Percentiles rank a stretch among this genome's conserved stretches.
Conservation (phyloP, 2,329 filamentous ascomycete genomes). For the Pezicula rhizophila region DNA sequence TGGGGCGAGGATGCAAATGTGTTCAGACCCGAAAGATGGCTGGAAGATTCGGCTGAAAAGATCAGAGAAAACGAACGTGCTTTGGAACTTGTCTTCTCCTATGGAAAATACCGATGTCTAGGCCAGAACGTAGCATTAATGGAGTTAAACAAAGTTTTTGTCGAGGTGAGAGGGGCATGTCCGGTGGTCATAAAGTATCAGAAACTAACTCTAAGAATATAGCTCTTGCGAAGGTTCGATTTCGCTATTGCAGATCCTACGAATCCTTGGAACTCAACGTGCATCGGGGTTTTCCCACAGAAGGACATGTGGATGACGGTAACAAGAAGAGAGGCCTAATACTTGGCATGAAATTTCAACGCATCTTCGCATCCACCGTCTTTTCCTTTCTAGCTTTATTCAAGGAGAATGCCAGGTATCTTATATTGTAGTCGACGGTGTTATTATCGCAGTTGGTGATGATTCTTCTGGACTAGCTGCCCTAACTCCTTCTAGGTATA, state of each 20-base stretch:
- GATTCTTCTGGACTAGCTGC: no score
- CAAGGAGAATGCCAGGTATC: no score
- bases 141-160: slow-evolving; percentile 42
- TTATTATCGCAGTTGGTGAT: no score
- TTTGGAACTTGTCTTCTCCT: slow-evolving; percentile 38
- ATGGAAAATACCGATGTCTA: slow-evolving; percentile 39
- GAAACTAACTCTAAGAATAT: not conserved
- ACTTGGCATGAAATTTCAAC: no score
- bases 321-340: not conserved
- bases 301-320: not conserved
- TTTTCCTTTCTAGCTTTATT: no score
- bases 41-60: slow-evolving; percentile 27
- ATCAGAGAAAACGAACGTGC: slow-evolving; percentile 30
- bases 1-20: slow-evolving; percentile 33
- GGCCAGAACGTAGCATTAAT: slow-evolving; percentile 41
- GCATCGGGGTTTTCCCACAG: not conserved
- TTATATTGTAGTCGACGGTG: no score
- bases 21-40: slow-evolving; percentile 45
- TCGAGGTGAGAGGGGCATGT: slow-evolving; percentile 33
- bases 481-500: no score
- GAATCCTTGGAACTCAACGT: not conserved
- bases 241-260: not conserved
- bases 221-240: not conserved
- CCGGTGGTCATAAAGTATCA: not conserved
- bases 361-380: no score